Evolutionary conservation across 257 asterid genomes (phyloP), one percentile per base, ranked within the genome.

Genomic region (Petunia axillaris): DNA sequence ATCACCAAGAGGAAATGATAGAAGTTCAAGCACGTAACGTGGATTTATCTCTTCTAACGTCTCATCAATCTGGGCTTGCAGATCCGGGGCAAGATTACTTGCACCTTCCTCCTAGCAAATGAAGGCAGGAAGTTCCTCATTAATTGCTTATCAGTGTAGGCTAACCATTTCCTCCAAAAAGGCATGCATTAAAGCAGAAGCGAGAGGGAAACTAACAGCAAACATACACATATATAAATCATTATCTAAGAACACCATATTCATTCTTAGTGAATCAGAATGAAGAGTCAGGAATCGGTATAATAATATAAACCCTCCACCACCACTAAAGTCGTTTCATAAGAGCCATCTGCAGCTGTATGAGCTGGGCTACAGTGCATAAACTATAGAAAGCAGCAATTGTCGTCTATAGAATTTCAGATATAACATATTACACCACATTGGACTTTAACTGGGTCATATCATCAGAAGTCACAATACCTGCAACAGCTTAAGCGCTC

Each of bases 51-150:
- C 99, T 86, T 94, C 98, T 39, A 96, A 83, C 14, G 99, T 96
- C 76, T 94, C 98, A 58, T 96, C 98, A 81, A 96, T 94, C 85
- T 96, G 99, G 38, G 98, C 92, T 85, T 92, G 99, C 82, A 96
- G 86, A 80, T 96, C 93, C 2, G 89, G 94, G 41, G 99, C 97
- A 81, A 96, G 99, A 86, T 86, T 90, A 85, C 91, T 96, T 77
- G 99, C 97, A 80, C 99, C 96, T 85, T 95, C 99, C 85, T 96
- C 99, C 99, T 95, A 89, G 44, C 13, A 50, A 71, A 73, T 36
- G 44, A 75, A 76, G 66, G 41, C 37, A 78, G 62, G 41, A 55
- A 8, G 66, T 52, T 43, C 83, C 65, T 37, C 68, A 73, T 41
- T 65, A 78, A 65, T 35, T 73, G 44, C 62, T 48, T 62, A 8